Conservation (phyloP, 306 rosid species). For the Fragaria iinumae region DNA sequence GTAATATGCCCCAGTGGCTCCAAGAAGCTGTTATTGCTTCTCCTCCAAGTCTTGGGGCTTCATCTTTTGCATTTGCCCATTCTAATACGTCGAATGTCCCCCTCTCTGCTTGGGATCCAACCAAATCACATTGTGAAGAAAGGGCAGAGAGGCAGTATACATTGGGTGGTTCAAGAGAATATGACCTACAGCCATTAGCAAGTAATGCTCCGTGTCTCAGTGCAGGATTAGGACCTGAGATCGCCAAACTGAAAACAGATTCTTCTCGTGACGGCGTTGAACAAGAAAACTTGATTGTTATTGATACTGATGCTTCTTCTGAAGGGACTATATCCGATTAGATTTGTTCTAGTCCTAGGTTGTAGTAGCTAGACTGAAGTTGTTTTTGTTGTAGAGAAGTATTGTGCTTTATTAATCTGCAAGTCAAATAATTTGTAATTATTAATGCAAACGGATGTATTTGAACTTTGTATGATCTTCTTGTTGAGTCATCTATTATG, state of each 20-base stretch:
- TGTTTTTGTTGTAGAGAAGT: conserved; percentile 28
- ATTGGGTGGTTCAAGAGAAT: conserved; percentile 29
- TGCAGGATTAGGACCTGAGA: conserved; percentile 32
- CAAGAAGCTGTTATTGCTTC: conserved; percentile 48
- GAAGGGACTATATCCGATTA: conserved; percentile 66
- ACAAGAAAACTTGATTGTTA: conserved; percentile 39
- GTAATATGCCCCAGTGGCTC: conserved; percentile 61
- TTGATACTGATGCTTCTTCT: conserved; percentile 63
- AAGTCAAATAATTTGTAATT: conserved; percentile 23
- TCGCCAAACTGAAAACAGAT: conserved; percentile 34
- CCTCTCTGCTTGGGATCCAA: conserved; percentile 20
- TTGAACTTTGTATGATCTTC: neutral
- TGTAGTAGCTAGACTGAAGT: conserved; percentile 15
- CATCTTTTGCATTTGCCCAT: conserved; percentile 30
- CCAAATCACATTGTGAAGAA: conserved; percentile 27
- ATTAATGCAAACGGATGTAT: conserved; percentile 1
- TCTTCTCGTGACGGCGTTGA: conserved; percentile 17
- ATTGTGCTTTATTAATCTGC: conserved; percentile 26
- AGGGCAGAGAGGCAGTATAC: conserved; percentile 25
- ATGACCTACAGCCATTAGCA: conserved; percentile 26
- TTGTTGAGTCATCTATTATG: neutral
- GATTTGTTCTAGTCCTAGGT: conserved; percentile 35
- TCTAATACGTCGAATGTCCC: conserved; percentile 26
- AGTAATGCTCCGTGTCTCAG: conserved; percentile 28
- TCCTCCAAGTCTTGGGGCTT: conserved; percentile 19